Evolutionary conservation across 1,139 yeast species (phyloP), one percentile per base, ranked within the genome.

Genomic region (Hanseniaspora sp.): DNA sequence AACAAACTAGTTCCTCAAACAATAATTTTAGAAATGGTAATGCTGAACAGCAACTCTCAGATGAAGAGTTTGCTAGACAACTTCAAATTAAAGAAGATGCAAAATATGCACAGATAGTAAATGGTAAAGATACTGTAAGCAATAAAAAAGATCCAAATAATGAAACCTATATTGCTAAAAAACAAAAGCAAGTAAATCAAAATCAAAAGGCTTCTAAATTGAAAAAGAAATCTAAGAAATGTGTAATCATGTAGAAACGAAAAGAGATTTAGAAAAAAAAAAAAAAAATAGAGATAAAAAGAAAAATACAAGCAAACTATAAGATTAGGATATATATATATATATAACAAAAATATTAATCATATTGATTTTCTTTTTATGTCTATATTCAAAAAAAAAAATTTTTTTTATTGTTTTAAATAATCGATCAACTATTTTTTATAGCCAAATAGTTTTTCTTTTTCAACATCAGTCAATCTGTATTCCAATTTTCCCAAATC

Each of bases 71-170:
- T 12, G 69, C 69, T 6, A 57, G 60, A 52, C 60, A 61, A 40
- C 53, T 65, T 15, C 69, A 66, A 51, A 62, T 63, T 47, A 63
- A 65, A 38, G 68, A 66, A 45, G 67, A 62, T 43, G 54, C 39
- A 15, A 49, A 56, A 23, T 59, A 52, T n/a, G 55, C 62, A 13
- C 41, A 56, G 52, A 38, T 57, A 57, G 46, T 55, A 49, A 48
- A 55, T 53, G 43, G 54, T 17, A n/a, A 47, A 53, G 41, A 45
- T 56, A 43, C 43, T 2, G 18, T n/a, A 11, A 34, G 23, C 7
- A 18, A 15, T 7, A 35, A 48, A 15, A 15, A 34, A 23, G 18
- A 28, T 13, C 34, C 33, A 15, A 33, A 48, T 18, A 53, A 35
- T 43, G 11, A 17, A 13, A 37, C 28, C 7, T 39, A 43, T 18